Percentiles rank a stretch among this genome's conserved stretches.
phyloP scores from a whole-genome alignment of 768 basidiomycete genomes.

The Lentinus tigrinus region DNA sequence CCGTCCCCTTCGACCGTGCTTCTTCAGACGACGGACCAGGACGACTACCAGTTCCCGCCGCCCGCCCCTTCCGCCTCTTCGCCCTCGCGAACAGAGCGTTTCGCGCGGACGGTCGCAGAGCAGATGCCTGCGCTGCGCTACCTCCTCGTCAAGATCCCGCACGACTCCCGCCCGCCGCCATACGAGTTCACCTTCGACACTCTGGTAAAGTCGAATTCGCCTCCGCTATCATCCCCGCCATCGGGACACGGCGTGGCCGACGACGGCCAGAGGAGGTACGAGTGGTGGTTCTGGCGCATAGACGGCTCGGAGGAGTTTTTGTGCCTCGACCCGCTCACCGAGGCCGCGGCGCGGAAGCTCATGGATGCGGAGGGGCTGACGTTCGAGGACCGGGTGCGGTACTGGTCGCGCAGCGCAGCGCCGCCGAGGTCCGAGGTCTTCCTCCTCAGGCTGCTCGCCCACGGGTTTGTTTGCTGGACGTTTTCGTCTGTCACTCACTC shows the following conservation, averaged over 20 bases:
- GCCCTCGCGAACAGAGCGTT: not conserved
- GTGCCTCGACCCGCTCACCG: slow-evolving; percentile 8
- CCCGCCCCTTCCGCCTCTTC: not conserved
- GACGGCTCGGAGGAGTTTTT: slow-evolving; percentile 6
- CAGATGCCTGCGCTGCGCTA: slow-evolving; percentile 8
- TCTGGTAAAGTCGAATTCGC: not conserved
- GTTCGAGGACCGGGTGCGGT: slow-evolving; percentile 9
- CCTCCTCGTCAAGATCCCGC: slow-evolving; percentile 6
- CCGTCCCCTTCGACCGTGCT: slow-evolving; percentile 13
- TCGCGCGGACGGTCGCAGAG: slow-evolving; percentile 3
- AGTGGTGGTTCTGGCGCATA: slow-evolving; percentile 12
- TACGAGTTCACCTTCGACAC: not conserved
- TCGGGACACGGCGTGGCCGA: not conserved
- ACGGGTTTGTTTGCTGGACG: too few relatives aligned
- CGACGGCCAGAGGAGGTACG: not conserved
- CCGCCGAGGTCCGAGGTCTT: too few relatives aligned
- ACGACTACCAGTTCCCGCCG: not conserved
- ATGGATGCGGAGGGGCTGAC: slow-evolving; percentile 1
- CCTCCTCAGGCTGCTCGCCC: too few relatives aligned
- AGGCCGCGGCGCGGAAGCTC: not conserved
- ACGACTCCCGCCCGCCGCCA: not conserved
- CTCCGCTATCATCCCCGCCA: not conserved
- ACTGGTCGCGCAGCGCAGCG: too few relatives aligned
- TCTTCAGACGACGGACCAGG: slow-evolving; percentile 4
- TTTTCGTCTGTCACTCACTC: too few relatives aligned